Evolutionary conservation across 2,329 filamentous ascomycete genomes (phyloP).

Genomic region (Fusarium goolgardi): DNA sequence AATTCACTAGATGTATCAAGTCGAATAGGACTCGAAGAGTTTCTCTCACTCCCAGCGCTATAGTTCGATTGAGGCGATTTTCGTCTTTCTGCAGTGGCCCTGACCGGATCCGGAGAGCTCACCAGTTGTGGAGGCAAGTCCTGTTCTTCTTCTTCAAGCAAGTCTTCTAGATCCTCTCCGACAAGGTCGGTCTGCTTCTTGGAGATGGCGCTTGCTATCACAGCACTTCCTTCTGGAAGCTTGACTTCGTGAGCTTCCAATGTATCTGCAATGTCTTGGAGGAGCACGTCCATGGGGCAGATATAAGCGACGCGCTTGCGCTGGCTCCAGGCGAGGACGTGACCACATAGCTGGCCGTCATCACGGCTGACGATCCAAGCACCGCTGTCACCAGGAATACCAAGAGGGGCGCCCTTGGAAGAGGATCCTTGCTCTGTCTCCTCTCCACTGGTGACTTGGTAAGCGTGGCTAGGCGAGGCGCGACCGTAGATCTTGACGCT

Average conservation of each 20-base stretch:
- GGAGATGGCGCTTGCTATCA: conserved; percentile 47
- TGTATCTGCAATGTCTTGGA: conserved; percentile 85
- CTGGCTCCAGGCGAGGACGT: conserved; percentile 88
- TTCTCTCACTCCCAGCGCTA: conserved; percentile 32
- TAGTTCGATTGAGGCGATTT: conserved; percentile 28
- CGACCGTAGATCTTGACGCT: conserved; percentile 91
- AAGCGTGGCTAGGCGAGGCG: conserved; percentile 79
- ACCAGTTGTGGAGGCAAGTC: conserved; percentile 32
- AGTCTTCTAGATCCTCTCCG: conserved; percentile 46
- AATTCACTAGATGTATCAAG: conserved; percentile 48
- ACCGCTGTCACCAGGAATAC: conserved; percentile 88
- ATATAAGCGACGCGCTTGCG: conserved; percentile 88
- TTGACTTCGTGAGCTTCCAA: conserved; percentile 76
- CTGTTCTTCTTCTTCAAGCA: conserved; percentile 47
- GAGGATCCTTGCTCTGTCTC: conserved; percentile 33
- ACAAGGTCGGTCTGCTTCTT: conserved; percentile 26
- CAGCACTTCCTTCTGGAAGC: conserved; percentile 70
- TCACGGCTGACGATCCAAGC: conserved; percentile 90
- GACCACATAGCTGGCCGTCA: conserved; percentile 84
- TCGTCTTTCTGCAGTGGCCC: conserved; percentile 8
- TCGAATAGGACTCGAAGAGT: conserved; percentile 46
- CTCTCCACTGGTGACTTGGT: conserved; percentile 64
- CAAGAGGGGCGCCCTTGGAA: conserved; percentile 57
- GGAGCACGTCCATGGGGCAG: conserved; percentile 90
- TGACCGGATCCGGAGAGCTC: conserved; percentile 12